Conservation (phyloP, 305 asterid species). For the Lippia alba region DNA sequence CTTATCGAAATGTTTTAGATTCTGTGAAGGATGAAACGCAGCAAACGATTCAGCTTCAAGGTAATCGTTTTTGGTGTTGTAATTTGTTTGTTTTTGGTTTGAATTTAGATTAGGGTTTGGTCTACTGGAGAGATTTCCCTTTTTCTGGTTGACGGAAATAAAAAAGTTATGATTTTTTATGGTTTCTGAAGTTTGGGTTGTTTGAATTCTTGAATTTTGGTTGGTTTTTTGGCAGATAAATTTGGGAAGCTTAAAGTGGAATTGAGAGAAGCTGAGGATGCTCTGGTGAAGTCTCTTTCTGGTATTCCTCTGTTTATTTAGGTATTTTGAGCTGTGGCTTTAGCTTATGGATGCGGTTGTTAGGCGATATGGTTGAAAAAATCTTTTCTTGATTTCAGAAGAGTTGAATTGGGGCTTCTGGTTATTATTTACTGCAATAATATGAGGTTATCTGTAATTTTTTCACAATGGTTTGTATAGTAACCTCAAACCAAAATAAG, state of each 20-base stretch:
- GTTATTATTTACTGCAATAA: background rate
- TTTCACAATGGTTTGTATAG: too few species aligned
- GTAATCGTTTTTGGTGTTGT: conserved; percentile 28
- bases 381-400: conserved; percentile 12
- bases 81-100: background rate
- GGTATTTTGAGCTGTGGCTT: background rate
- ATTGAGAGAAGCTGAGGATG: conserved; percentile 74
- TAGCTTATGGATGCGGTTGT: conserved; percentile 1
- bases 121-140: background rate
- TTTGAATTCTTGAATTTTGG: conserved; percentile 15
- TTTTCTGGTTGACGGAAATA: background rate
- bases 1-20: conserved; percentile 42
- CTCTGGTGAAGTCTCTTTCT: conserved; percentile 76
- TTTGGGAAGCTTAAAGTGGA: conserved; percentile 63
- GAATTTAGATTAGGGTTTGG: conserved; percentile 30
- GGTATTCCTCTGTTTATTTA: conserved; percentile 46
- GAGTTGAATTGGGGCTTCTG: background rate
- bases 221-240: conserved; percentile 45
- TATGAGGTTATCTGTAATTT: background rate
- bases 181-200: conserved; percentile 21
- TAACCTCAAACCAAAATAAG: background rate
- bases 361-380: background rate
- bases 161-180: background rate
- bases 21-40: conserved; percentile 56
- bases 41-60: conserved; percentile 66